Evolutionary conservation across 345 rosid genomes (phyloP).

Genomic region (Lenwebbia sp.): DNA sequence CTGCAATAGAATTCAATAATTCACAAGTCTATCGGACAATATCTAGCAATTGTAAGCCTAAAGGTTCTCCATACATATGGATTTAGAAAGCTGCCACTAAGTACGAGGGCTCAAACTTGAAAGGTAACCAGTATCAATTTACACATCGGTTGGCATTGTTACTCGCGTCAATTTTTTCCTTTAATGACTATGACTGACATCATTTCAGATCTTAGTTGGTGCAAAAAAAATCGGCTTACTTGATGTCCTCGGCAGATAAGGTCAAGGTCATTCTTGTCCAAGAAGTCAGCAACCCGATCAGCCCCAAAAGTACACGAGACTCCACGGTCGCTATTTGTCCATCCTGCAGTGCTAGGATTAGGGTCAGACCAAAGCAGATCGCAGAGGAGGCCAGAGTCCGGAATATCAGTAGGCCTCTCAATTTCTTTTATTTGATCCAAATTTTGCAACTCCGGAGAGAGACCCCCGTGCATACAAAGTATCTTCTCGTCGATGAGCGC

Average conservation of each 20-base stretch:
- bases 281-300: conserved; percentile 66
- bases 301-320: conserved; percentile 91
- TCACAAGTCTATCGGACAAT: not conserved
- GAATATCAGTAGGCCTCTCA: conserved; percentile 83
- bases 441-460: conserved; percentile 75
- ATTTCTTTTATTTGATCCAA: conserved; percentile 74
- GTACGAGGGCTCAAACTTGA: not conserved
- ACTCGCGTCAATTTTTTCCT: not conserved
- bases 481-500: conserved; percentile 88
- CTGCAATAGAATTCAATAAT: conserved; percentile 26
- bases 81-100: not conserved
- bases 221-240: conserved; percentile 21
- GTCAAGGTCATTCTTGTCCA: conserved; percentile 88
- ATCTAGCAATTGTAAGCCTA: not conserved
- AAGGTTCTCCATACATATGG: not conserved
- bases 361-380: conserved; percentile 99
- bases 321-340: conserved; percentile 90
- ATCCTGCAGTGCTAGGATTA: conserved; percentile 56
- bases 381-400: conserved; percentile 87
- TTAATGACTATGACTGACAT: not conserved
- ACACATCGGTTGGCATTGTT: not conserved
- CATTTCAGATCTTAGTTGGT: not conserved
- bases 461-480: conserved; percentile 95
- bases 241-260: conserved; percentile 98
- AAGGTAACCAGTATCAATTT: not conserved